phyloP scores from a whole-genome alignment of 2,329 filamentous ascomycete genomes.

The Magnaporthales sp. region DNA sequence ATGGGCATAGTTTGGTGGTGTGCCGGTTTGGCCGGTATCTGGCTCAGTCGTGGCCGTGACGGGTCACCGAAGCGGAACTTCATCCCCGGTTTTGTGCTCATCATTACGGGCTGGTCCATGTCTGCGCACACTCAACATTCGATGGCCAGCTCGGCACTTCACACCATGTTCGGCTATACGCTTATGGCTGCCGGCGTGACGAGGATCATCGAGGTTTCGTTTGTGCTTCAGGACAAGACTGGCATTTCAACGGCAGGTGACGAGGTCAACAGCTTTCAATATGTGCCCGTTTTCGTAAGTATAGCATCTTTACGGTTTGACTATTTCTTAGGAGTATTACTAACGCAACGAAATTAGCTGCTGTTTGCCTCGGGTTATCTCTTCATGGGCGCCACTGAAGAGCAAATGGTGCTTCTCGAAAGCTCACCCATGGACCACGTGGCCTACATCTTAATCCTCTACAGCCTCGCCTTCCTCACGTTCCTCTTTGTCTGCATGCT shows the following conservation, averaged over 20 bases:
- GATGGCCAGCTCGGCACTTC: conserved; percentile 77
- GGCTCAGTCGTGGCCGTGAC: conserved; percentile 77
- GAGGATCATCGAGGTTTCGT: conserved; percentile 84
- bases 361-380: conserved; percentile 89
- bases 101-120: conserved; percentile 95
- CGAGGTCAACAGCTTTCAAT: conserved; percentile 56
- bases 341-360: conserved; percentile 43
- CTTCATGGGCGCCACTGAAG: conserved; percentile 96
- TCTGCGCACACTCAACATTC: conserved; percentile 80
- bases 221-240: conserved; percentile 68
- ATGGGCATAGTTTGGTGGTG: conserved; percentile 99
- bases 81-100: conserved; percentile 81
- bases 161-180: conserved; percentile 86
- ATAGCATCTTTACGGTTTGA: neutral
- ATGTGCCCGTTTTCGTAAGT: conserved; percentile 48
- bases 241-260: conserved; percentile 58
- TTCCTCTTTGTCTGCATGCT: conserved; percentile 90
- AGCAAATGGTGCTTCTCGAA: conserved; percentile 78
- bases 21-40: conserved; percentile 82
- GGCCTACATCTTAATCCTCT: conserved; percentile 85
- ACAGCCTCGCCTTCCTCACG: conserved; percentile 79
- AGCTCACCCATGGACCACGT: conserved; percentile 75
- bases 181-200: conserved; percentile 82
- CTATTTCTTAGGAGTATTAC: neutral
- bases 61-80: conserved; percentile 87